phyloP scores from a whole-genome alignment of 106 monocot genomes.

The Amphibolis antarctica region DNA sequence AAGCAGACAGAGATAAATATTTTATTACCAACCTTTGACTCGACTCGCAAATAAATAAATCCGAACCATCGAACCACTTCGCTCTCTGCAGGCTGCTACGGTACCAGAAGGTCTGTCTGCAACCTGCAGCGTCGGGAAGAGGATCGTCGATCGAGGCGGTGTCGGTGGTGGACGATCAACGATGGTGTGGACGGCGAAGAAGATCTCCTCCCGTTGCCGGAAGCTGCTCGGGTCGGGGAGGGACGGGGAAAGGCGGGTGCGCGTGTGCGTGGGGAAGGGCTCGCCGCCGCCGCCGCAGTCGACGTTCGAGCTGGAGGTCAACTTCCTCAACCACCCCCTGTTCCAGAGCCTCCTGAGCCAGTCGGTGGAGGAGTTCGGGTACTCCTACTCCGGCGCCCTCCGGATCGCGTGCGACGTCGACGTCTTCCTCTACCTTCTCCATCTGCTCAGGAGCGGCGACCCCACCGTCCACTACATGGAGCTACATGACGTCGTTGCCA shows the following conservation, averaged over 20 bases:
- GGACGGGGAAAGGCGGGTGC: not conserved
- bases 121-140: no score
- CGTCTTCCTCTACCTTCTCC: not conserved
- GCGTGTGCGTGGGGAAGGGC: conserved; percentile 1
- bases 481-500: not conserved
- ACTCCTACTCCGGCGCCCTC: conserved; percentile 6
- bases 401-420: conserved; percentile 13
- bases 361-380: conserved; percentile 11
- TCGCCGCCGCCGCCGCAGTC: not conserved
- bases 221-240: not conserved
- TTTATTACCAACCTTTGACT: no score
- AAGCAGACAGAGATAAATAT: no score
- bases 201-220: not conserved
- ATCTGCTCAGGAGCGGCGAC: conserved; percentile 4
- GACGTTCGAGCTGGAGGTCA: conserved; percentile 3
- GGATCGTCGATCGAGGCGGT: no score
- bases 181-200: conserved; percentile 1
- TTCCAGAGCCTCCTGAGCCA: conserved; percentile 1
- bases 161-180: no score
- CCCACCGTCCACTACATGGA: conserved; percentile 8
- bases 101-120: no score
- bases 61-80: no score
- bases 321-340: conserved; percentile 10
- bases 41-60: no score
- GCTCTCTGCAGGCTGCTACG: no score